Evolutionary conservation across 1,284 basidiomycete genomes (phyloP), one percentile per base, ranked within the genome.

Genomic region (Schizophyllum amplum): DNA sequence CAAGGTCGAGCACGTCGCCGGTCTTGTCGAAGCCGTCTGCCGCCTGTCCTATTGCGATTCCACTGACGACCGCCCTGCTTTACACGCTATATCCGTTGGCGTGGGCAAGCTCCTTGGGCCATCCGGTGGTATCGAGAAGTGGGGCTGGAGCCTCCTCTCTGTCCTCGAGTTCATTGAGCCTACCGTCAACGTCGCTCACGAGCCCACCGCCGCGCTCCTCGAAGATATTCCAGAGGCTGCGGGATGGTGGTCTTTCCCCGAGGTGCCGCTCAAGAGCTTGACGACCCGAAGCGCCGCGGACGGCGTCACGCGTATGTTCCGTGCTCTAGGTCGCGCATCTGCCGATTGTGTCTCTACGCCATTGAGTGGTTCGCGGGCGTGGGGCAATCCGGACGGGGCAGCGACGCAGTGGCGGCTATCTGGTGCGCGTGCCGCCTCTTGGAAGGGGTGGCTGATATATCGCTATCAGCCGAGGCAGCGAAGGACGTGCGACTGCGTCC

Each of bases 131-230:
- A 84, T 96, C 20, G 90, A 95, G 64, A 86, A 86, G 68, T 96
- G 93, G 94, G 90, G 90, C 1, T 92, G 87, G 85, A 80, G 82
- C 48, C 67, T 96, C 1, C 76, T 96, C 24, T 81, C 83, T 2
- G 89, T 87, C 15, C 72, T 95, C 24, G 84, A 91, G 63, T 82
- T 95, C 59, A 75, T 74, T 1, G 75, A 78, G 27, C 86, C 84
- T 4, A 67, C 76, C 0, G 69, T 84, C 62, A 74, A 76, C 24
- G 65, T 79, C 13, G 74, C 79, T 13, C 69, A 72, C 47, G 69
- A 75, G 15, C 76, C 79, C 13, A 69, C 72, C 4, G 79, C 78
- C 0, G 81, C 79, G 55, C 69, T 82, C n/a, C 75, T 90, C n/a
- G 81, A 86, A 66, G 74, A 66, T 55, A 74, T 78, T 55, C 60